These are phyloP conservation scores for Cercospora sp. DNA, from an alignment of 2,329 filamentous ascomycete species.

Conservation along the genomic window DNA sequence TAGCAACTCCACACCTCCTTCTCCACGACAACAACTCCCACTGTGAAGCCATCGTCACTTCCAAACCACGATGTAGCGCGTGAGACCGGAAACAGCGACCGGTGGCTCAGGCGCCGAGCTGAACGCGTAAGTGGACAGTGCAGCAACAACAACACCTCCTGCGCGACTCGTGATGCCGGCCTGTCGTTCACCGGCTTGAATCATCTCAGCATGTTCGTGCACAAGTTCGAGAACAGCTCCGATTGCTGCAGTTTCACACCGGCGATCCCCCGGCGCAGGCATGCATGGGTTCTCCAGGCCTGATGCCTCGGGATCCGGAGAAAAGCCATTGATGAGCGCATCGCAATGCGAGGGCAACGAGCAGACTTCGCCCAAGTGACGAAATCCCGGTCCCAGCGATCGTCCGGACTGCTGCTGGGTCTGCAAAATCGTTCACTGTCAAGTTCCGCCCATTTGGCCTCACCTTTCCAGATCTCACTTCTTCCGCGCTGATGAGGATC, in stretches of 20 bases:
- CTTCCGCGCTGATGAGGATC: not conserved
- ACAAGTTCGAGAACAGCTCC: not conserved
- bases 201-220: not conserved
- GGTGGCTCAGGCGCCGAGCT: not conserved
- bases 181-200: not conserved
- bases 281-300: conserved; percentile 6
- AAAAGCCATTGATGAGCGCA: not conserved
- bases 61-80: not conserved
- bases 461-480: not conserved
- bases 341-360: not conserved
- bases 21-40: not conserved
- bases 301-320: conserved; percentile 9
- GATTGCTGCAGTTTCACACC: not conserved
- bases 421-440: conserved; percentile 1
- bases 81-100: not conserved
- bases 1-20: not conserved
- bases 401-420: not conserved
- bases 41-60: not conserved
- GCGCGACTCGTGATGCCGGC: not conserved
- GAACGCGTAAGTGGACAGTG: not conserved
- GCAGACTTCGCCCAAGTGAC: not conserved
- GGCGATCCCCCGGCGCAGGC: not conserved
- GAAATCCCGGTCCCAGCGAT: conserved; percentile 3
- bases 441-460: not conserved
- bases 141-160: not conserved